Percentiles rank a stretch among this genome's conserved stretches.
Conservation (phyloP, 2,329 filamentous ascomycete genomes). For the Cladosporium velox region DNA sequence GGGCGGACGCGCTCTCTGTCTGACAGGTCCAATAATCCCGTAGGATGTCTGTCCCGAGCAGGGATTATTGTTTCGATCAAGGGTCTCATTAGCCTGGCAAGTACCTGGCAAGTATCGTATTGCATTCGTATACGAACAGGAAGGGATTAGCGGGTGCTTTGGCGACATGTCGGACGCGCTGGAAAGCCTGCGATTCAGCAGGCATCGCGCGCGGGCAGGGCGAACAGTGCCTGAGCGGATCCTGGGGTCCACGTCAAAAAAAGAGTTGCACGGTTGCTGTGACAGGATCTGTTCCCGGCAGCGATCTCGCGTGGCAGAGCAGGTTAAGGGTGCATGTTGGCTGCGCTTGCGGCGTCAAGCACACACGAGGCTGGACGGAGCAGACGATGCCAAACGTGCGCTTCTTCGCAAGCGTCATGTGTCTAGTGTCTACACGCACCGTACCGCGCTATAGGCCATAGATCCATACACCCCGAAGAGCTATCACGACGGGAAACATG, state of each 20-base stretch:
- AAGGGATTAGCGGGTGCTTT: conserved; percentile 7
- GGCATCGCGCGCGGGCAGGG: not conserved
- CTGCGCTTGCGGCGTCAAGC: conserved; percentile 21
- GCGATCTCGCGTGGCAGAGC: conserved; percentile 17
- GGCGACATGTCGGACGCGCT: conserved; percentile 9
- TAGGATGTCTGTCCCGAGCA: not conserved
- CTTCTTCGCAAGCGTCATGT: conserved; percentile 9
- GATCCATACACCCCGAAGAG: not conserved
- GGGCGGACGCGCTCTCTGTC: not conserved
- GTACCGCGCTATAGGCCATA: not conserved
- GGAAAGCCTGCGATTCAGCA: conserved; percentile 3
- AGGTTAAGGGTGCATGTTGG: conserved; percentile 8
- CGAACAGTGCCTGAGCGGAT: conserved; percentile 16
- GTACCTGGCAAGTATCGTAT: conserved; percentile 7
- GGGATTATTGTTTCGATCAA: not conserved
- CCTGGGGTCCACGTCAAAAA: not conserved
- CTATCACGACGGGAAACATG: not conserved
- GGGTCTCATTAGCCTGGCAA: conserved; percentile 1
- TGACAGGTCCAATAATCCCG: not conserved
- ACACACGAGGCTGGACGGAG: conserved; percentile 12
- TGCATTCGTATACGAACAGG: conserved; percentile 10
- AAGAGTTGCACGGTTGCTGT: conserved; percentile 4
- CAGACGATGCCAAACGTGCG: not conserved
- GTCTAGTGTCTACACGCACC: conserved; percentile 1
- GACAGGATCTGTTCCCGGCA: conserved; percentile 9